Evolutionary conservation across 768 basidiomycete species (phyloP).

Genomic region (Hericium rajendrae): DNA sequence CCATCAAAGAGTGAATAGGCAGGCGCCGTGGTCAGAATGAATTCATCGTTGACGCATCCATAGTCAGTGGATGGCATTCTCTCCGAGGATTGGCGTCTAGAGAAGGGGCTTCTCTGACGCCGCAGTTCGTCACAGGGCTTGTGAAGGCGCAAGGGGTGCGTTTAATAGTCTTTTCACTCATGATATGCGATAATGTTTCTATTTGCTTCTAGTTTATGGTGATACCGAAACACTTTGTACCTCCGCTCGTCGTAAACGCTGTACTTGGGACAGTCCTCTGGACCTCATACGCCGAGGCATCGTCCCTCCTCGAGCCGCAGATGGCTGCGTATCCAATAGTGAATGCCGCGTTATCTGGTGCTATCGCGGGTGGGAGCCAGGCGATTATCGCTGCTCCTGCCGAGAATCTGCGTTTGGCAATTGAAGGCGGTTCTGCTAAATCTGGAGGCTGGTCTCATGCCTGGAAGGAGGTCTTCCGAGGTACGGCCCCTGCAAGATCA

Average conservation of each 20-base stretch:
- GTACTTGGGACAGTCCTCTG: conserved; percentile 64
- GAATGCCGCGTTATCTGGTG: conserved; percentile 51
- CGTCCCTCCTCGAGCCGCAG: conserved; percentile 32
- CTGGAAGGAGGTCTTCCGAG: conserved; percentile 71
- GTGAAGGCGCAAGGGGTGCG: conserved; percentile 61
- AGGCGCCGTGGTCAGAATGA: not conserved
- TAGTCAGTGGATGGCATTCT: conserved; percentile 75
- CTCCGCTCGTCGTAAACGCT: conserved; percentile 67
- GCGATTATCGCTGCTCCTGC: conserved; percentile 68
- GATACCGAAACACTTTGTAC: conserved; percentile 67
- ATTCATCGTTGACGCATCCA: not conserved
- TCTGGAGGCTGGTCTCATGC: conserved; percentile 58
- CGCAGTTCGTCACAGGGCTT: conserved; percentile 46
- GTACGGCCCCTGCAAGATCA: conserved; percentile 24
- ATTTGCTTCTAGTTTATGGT: conserved; percentile 37
- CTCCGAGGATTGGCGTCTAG: conserved; percentile 47
- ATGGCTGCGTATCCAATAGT: conserved; percentile 35
- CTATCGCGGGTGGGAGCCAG: conserved; percentile 58
- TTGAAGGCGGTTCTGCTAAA: conserved; percentile 52
- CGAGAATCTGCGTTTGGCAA: conserved; percentile 58
- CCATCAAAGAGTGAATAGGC: conserved; percentile 56
- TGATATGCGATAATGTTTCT: not conserved
- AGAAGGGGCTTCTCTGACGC: conserved; percentile 41
- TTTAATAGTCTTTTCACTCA: conserved; percentile 5
- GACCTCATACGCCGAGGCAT: conserved; percentile 53